Percentiles rank a stretch among this genome's conserved stretches.
These are phyloP conservation scores for Lyophyllum semitale DNA, from an alignment of 768 basidiomycete species.

Conservation along the genomic window DNA sequence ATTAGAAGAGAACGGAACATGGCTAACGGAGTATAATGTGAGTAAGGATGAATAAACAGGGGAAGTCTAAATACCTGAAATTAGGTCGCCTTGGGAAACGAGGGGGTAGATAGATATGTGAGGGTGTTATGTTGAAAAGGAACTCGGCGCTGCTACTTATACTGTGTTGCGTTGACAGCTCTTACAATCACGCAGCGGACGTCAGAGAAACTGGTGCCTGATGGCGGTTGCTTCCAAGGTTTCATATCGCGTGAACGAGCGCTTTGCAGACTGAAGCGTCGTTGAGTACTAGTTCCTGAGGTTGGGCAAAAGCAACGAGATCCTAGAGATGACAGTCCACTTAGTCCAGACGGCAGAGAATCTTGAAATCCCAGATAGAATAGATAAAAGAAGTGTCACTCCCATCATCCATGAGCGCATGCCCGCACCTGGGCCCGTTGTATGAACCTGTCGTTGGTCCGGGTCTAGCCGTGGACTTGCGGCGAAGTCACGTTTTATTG, in stretches of 20 bases:
- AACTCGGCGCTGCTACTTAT: background rate
- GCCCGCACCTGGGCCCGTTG: background rate
- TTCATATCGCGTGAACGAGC: background rate
- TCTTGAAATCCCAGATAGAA: background rate
- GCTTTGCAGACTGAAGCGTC: background rate
- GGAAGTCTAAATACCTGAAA: background rate
- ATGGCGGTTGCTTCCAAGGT: background rate
- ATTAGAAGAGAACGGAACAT: slow-evolving; percentile 14
- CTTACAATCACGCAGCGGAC: slow-evolving; percentile 2
- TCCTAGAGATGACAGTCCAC: background rate
- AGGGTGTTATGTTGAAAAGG: background rate
- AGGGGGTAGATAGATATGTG: background rate
- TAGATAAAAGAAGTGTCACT: background rate
- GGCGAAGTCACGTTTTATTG: too few relatives aligned
- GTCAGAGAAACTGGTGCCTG: slow-evolving; percentile 6
- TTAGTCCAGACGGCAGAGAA: too few relatives aligned
- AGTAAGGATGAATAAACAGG: background rate
- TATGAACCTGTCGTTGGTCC: too few relatives aligned
- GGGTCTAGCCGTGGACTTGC: too few relatives aligned
- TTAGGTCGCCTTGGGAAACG: background rate
- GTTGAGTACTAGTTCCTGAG: too few relatives aligned
- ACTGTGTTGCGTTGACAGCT: slow-evolving; percentile 1
- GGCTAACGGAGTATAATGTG: background rate
- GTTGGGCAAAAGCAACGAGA: background rate
- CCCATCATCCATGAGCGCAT: background rate